Evolutionary conservation across 345 rosid genomes (phyloP).

Genomic region (Eucalyptus guilfoylei): DNA sequence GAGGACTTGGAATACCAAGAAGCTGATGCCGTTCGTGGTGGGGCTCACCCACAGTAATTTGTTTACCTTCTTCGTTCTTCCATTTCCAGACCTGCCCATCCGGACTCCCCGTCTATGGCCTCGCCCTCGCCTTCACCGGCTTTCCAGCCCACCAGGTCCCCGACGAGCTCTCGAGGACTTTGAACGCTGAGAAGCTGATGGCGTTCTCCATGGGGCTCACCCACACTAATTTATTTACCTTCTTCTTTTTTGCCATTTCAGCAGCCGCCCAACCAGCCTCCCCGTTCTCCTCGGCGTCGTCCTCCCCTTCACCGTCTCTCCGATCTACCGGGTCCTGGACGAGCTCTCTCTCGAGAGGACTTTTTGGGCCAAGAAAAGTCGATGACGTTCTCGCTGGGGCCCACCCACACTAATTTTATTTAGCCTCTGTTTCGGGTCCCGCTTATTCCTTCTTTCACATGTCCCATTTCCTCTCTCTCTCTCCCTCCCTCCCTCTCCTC

Average conservation of each 20-base stretch:
- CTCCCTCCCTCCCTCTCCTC: too few relatives aligned
- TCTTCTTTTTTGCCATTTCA: not conserved
- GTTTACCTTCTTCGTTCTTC: not conserved
- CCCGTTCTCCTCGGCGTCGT: not conserved
- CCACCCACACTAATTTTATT: too few relatives aligned
- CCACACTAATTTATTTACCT: not conserved
- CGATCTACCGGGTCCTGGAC: not conserved
- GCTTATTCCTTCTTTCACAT: too few relatives aligned
- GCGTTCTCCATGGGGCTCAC: not conserved
- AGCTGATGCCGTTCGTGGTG: not conserved
- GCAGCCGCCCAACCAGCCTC: not conserved
- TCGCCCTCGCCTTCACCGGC: not conserved
- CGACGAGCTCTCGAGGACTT: not conserved
- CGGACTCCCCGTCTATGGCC: not conserved
- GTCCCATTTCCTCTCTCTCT: too few relatives aligned
- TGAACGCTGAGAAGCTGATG: not conserved
- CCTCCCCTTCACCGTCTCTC: not conserved
- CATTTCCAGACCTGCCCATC: not conserved
- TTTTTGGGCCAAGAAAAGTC: too few relatives aligned
- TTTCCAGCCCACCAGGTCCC: not conserved
- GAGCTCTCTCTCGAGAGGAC: not conserved
- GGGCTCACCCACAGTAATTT: not conserved
- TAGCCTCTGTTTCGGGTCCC: not conserved
- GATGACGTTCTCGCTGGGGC: not conserved
- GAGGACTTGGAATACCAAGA: not conserved